Evolutionary conservation across 2,329 filamentous ascomycete species (phyloP).

Genomic region (Nemania sp.): DNA sequence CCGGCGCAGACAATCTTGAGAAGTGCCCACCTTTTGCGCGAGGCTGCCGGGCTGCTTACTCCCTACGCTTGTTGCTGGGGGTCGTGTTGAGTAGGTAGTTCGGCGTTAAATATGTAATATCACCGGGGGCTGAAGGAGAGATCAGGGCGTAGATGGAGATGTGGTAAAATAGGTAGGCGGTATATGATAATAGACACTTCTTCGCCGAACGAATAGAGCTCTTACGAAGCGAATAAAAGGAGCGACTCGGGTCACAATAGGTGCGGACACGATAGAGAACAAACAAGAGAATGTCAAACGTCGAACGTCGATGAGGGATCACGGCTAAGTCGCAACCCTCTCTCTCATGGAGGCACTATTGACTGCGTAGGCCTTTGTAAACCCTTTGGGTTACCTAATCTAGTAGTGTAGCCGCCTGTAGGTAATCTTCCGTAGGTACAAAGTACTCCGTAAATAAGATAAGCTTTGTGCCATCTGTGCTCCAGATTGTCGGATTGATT

Average conservation of each 20-base stretch:
- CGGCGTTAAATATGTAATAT: too few species aligned
- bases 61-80: constrained; percentile 1
- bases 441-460: background rate
- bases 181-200: background rate
- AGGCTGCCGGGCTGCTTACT: background rate
- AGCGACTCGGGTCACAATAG: constrained; percentile 8
- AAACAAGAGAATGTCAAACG: too few species aligned
- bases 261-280: background rate
- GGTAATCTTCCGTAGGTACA: too few species aligned
- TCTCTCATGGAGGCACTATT: too few species aligned
- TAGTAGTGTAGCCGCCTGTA: too few species aligned
- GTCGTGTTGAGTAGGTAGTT: constrained; percentile 1
- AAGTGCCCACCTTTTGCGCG: background rate
- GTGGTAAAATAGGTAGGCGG: too few species aligned
- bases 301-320: background rate
- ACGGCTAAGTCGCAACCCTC: too few species aligned
- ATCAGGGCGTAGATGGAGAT: too few species aligned
- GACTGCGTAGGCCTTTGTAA: too few species aligned
- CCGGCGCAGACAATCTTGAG: background rate
- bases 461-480: background rate
- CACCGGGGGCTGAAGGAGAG: too few species aligned
- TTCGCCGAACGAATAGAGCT: background rate
- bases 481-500: background rate
- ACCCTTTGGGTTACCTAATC: too few species aligned
- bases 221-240: constrained; percentile 18